Conservation (phyloP, 2,329 filamentous ascomycete genomes). For the Chalaropsis ovoidea region DNA sequence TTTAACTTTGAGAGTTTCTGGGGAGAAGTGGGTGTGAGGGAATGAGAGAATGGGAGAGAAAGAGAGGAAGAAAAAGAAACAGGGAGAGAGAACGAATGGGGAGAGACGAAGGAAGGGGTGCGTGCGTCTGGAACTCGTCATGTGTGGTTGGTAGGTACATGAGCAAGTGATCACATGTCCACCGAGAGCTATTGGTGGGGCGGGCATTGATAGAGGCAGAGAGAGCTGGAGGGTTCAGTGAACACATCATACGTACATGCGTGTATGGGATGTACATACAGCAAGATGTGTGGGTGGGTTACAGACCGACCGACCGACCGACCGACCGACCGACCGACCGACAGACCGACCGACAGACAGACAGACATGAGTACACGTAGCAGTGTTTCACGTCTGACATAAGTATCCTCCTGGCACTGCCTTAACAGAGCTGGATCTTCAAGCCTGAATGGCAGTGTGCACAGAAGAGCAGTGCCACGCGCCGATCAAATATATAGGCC, state of each 20-base stretch:
- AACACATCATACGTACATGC: neutral
- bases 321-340: no score
- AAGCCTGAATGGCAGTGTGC: neutral
- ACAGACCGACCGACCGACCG: no score
- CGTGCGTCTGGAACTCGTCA: slow-evolving; percentile 7
- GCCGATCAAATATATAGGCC: neutral
- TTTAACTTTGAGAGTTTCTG: neutral
- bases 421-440: neutral
- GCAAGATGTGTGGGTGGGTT: no score
- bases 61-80: neutral
- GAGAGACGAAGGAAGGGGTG: slow-evolving; percentile 3
- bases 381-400: neutral
- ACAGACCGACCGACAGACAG: no score
- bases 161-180: slow-evolving; percentile 6
- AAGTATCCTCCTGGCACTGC: neutral
- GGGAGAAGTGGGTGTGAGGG: neutral
- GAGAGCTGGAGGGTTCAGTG: neutral
- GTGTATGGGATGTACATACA: neutral
- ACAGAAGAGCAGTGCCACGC: neutral
- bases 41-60: neutral
- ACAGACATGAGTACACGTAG: no score
- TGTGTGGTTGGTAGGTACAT: slow-evolving; percentile 10
- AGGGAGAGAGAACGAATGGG: neutral
- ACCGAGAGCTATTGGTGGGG: neutral
- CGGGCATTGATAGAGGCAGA: neutral